phyloP scores from a whole-genome alignment of 176 grass and related monocot species.

The Rhynchospora breviuscula region DNA sequence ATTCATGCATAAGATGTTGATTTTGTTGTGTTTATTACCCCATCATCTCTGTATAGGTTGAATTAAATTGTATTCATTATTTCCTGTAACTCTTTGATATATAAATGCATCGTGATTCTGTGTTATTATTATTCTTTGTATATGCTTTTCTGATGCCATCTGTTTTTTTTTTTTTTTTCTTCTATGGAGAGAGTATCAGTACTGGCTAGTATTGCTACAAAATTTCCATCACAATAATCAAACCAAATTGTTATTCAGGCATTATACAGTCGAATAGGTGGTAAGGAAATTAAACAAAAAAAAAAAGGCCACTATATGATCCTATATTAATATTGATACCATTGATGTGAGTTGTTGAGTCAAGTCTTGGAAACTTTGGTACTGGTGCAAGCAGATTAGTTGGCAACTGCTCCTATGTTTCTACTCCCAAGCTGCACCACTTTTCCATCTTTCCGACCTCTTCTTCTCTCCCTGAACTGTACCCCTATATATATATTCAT shows the following conservation, averaged over 20 bases:
- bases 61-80: neutral
- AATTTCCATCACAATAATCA: neutral
- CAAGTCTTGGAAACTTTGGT: neutral
- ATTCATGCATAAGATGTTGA: neutral
- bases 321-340: neutral
- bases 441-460: neutral
- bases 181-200: neutral
- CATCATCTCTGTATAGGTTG: neutral
- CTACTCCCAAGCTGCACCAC: neutral
- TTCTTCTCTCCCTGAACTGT: neutral
- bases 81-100: neutral
- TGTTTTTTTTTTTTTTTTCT: neutral
- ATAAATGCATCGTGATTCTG: neutral
- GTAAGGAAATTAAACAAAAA: neutral
- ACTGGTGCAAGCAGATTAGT: constrained; percentile 31
- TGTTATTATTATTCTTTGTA: neutral
- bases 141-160: neutral
- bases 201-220: neutral
- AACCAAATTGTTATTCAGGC: neutral
- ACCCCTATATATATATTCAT: constrained; percentile 9
- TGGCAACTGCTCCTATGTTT: constrained; percentile 27
- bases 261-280: neutral
- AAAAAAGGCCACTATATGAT: neutral
- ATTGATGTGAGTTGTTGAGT: neutral
- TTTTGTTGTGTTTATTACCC: neutral